These are phyloP conservation scores for Beauveria rudraprayagi DNA, from an alignment of 2,329 filamentous ascomycete genomes.

Conservation along the genomic window DNA sequence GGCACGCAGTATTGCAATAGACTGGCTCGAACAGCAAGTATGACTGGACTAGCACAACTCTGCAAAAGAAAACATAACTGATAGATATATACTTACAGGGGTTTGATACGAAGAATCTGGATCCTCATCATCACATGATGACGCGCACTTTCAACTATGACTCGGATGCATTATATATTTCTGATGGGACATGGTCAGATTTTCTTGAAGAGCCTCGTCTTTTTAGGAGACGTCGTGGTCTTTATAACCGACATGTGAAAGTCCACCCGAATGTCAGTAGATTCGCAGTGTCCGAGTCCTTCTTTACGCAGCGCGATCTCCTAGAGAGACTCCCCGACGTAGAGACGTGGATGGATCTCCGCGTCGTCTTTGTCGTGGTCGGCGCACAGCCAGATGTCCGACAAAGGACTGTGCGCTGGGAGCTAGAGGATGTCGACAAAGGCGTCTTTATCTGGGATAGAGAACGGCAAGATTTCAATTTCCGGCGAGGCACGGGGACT, in stretches of 20 bases:
- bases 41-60: background rate
- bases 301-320: background rate
- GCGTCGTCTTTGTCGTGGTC: background rate
- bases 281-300: background rate
- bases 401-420: background rate
- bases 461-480: background rate
- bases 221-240: background rate
- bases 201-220: background rate
- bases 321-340: background rate
- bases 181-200: background rate
- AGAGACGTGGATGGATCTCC: background rate
- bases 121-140: background rate
- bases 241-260: background rate
- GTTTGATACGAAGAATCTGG: no score
- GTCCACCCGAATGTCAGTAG: background rate
- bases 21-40: background rate
- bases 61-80: no score
- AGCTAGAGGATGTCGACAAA: background rate
- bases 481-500: background rate
- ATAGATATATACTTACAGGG: background rate
- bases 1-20: background rate
- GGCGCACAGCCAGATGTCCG: background rate
- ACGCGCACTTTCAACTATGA: background rate
- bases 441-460: background rate
- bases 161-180: background rate